A percentile compares a stretch with the other conserved stretches of the same genome.
Evolutionary conservation across 2,329 filamentous ascomycete species (phyloP).

Genomic region (Verticillium longisporum): DNA sequence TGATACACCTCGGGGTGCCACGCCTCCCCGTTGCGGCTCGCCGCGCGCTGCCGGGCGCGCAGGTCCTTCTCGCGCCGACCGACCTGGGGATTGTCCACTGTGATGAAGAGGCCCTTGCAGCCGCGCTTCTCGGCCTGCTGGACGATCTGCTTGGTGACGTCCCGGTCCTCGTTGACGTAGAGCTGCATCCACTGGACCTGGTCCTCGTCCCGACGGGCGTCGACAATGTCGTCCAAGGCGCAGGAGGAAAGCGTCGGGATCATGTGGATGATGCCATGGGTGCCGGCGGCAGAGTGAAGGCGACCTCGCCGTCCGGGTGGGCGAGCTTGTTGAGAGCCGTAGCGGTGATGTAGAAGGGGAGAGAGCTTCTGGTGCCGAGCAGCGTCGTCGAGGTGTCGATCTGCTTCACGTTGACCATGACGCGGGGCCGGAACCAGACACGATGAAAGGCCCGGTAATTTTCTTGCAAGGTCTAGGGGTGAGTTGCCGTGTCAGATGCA

Average conservation of each 20-base stretch:
- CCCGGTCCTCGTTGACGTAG: too few relatives aligned
- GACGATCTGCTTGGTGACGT: too few relatives aligned
- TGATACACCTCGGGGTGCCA: slow-evolving; percentile 64
- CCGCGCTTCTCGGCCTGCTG: too few relatives aligned
- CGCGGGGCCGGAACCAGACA: slow-evolving; percentile 88
- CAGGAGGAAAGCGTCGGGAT: slow-evolving; percentile 95
- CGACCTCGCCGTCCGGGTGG: slow-evolving; percentile 86
- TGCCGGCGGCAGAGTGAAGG: slow-evolving; percentile 76
- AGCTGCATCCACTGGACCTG: too few relatives aligned
- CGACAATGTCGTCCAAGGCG: slow-evolving; percentile 94
- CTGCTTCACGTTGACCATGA: slow-evolving; percentile 83
- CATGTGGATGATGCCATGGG: slow-evolving; percentile 94
- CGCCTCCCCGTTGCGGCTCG: slow-evolving; percentile 76
- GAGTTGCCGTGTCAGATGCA: too few relatives aligned
- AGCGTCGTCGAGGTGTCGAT: slow-evolving; percentile 87
- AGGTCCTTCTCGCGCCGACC: slow-evolving; percentile 19
- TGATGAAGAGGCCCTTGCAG: too few relatives aligned
- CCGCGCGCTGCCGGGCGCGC: slow-evolving; percentile 38
- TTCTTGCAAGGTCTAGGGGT: slow-evolving; percentile 66
- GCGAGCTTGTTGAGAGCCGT: slow-evolving; percentile 94
- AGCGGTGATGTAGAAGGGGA: slow-evolving; percentile 94
- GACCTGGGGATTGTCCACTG: too few relatives aligned
- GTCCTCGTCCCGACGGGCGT: slow-evolving; percentile 45
- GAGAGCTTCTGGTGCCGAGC: slow-evolving; percentile 77
- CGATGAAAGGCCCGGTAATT: slow-evolving; percentile 96